phyloP scores from a whole-genome alignment of 2,329 filamentous ascomycete species.

The Alternaria panax region DNA sequence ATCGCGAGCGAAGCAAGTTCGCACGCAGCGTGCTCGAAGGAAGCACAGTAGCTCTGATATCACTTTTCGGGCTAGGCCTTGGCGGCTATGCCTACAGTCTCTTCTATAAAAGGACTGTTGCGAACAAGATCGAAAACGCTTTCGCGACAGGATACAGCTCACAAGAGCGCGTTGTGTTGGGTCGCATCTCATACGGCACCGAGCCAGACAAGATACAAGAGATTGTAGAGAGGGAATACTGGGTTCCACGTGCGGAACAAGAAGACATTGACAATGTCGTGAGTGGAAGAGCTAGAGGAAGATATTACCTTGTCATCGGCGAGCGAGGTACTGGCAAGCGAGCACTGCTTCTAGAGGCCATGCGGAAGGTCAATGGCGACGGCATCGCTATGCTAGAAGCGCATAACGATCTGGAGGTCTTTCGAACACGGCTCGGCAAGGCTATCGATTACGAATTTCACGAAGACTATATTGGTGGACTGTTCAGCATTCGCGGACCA shows the following conservation, averaged over 20 bases:
- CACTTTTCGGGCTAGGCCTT: slow-evolving; percentile 42
- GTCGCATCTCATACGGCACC: slow-evolving; percentile 40
- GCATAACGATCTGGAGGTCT: slow-evolving; percentile 92
- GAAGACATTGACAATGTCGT: slow-evolving; percentile 81
- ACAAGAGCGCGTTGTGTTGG: slow-evolving; percentile 43
- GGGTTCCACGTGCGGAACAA: slow-evolving; percentile 86
- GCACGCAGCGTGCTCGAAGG: slow-evolving; percentile 45
- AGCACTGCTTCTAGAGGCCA: slow-evolving; percentile 91
- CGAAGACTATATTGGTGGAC: slow-evolving; percentile 94
- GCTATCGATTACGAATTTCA: slow-evolving; percentile 95
- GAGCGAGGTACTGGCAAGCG: slow-evolving; percentile 97
- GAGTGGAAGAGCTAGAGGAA: slow-evolving; percentile 72
- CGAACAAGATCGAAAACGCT: slow-evolving; percentile 45
- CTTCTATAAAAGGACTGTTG: slow-evolving; percentile 43
- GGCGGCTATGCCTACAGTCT: slow-evolving; percentile 46
- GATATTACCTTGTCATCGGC: slow-evolving; percentile 90
- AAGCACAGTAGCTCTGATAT: slow-evolving; percentile 46
- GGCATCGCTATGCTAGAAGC: slow-evolving; percentile 95
- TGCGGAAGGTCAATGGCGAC: slow-evolving; percentile 88
- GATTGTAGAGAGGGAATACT: slow-evolving; percentile 65
- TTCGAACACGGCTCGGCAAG: slow-evolving; percentile 89
- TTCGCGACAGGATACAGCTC: slow-evolving; percentile 46
- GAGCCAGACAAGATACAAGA: slow-evolving; percentile 36
- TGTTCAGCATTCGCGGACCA: slow-evolving; percentile 92
- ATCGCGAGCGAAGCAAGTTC: slow-evolving; percentile 40